Conservation (phyloP, 371 early-diverging fungal species). For the Zopfochytrium polystomum region DNA sequence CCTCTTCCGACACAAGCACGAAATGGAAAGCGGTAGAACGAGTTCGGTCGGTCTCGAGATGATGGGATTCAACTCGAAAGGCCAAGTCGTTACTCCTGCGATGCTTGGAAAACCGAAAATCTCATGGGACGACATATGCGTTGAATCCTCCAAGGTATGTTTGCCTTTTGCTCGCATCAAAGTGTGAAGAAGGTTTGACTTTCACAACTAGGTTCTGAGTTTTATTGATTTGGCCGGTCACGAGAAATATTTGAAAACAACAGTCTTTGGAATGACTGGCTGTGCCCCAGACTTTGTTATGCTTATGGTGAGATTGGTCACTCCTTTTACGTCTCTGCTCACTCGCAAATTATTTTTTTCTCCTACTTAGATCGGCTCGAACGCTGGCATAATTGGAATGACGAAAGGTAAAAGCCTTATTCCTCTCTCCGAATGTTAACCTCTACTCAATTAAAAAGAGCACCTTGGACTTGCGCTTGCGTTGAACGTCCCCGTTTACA, state of each 20-base stretch:
- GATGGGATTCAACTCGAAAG: conserved; percentile 77
- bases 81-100: conserved; percentile 59
- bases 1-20: conserved; percentile 89
- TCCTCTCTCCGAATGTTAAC: conserved; percentile 5
- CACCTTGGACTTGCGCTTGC: conserved; percentile 87
- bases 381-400: conserved; percentile 91
- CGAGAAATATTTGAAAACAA: conserved; percentile 90
- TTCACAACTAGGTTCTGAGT: conserved; percentile 58
- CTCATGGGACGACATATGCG: conserved; percentile 81
- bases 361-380: conserved; percentile 60
- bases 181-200: not conserved
- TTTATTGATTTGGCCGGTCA: conserved; percentile 92
- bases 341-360: not conserved
- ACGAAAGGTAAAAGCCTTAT: conserved; percentile 54
- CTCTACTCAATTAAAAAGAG: conserved; percentile 44
- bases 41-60: conserved; percentile 89
- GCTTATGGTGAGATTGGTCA: conserved; percentile 61
- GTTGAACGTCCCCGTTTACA: conserved; percentile 79
- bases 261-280: conserved; percentile 90
- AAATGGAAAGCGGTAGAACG: conserved; percentile 87
- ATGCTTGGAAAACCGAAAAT: conserved; percentile 59
- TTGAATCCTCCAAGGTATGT: conserved; percentile 62
- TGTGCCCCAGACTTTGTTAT: conserved; percentile 86
- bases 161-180: not conserved
- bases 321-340: not conserved